These are phyloP conservation scores for Candida patagonica DNA, from an alignment of 805 yeast species.

Conservation along the genomic window DNA sequence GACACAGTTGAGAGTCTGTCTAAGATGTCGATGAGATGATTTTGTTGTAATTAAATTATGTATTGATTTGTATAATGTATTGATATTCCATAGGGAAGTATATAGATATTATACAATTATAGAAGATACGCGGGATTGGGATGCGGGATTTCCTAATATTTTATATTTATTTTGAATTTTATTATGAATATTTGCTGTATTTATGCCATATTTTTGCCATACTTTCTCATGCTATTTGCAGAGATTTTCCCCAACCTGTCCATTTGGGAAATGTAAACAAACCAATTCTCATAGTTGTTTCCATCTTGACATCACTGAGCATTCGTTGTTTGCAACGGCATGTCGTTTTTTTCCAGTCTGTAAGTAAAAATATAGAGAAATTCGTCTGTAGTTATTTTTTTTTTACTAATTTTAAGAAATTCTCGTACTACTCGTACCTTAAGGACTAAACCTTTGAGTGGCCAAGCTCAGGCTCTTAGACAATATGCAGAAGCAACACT, in stretches of 20 bases:
- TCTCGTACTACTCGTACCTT: conserved; percentile 29
- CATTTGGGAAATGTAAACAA: conserved; percentile 1
- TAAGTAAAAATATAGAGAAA: conserved; percentile 1
- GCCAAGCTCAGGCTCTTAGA: conserved; percentile 40
- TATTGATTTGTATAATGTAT: too few species aligned
- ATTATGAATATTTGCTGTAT: too few species aligned
- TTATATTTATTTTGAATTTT: too few species aligned
- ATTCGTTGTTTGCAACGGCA: conserved; percentile 3
- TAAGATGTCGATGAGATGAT: too few species aligned
- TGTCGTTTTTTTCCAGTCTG: conserved; percentile 18
- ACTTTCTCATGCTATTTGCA: too few species aligned
- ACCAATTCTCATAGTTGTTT: neutral
- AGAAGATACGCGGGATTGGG: too few species aligned
- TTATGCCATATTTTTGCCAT: too few species aligned
- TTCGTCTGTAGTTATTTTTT: neutral
- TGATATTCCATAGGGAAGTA: too few species aligned
- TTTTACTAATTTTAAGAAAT: conserved; percentile 10
- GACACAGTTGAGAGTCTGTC: too few species aligned
- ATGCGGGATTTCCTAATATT: too few species aligned
- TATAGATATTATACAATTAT: too few species aligned
- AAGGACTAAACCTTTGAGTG: conserved; percentile 24
- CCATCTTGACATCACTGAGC: neutral
- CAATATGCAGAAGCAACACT: conserved; percentile 89
- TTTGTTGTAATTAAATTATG: too few species aligned
- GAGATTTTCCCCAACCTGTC: neutral